Evolutionary conservation across 768 basidiomycete genomes (phyloP), one percentile per base, ranked within the genome.

Genomic region (Auricularia sp.): DNA sequence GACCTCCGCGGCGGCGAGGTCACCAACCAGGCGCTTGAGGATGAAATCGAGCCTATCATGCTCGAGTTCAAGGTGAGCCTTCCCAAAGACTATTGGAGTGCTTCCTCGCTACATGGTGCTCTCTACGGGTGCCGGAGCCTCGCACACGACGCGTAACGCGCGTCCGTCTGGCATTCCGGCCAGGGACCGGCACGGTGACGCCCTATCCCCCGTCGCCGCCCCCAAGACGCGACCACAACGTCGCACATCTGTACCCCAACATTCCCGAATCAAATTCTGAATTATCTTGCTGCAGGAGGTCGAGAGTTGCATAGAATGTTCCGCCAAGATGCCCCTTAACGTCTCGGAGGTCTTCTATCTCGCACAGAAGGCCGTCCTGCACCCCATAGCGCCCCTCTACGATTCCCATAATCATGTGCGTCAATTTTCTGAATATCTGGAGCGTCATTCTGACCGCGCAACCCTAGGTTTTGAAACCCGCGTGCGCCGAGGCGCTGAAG

Each of bases 261-360:
- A 2, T 14, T 3, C 29, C 11, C 29, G 29, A 29, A 29, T 0
- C 29, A 29, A 29, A 29, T 4, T 42, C 39, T 42, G 2, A 42
- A 7, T 7, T 2, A 42, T 42, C 39, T 1, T 14, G 33, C 12
- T 3, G 10, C 68, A 98, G 96, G 95, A 98, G 83, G 95, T 98
- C 63, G 95, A 98, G 73, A 98, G 96, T 51, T 98, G 95, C 71
- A 91, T 98, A 36, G 96, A 98, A 77, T 93, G 91, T 71, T 96
- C 93, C n/a, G 94, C 94, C 3, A 88, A 90, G 73, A 77, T 89
- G 62, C 88, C 91, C 34, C 74, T 95, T 67, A 98, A 98, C 74
- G 88, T 98, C 65, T 95, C 94, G 16, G 95, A 96, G 75, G 93
- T 98, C 36, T 94, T 98, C 78, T 98, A 96, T 75, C 98, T 98